Base-by-base conservation (phyloP, 306 rosid species). In the Lupinus albus region DNA sequence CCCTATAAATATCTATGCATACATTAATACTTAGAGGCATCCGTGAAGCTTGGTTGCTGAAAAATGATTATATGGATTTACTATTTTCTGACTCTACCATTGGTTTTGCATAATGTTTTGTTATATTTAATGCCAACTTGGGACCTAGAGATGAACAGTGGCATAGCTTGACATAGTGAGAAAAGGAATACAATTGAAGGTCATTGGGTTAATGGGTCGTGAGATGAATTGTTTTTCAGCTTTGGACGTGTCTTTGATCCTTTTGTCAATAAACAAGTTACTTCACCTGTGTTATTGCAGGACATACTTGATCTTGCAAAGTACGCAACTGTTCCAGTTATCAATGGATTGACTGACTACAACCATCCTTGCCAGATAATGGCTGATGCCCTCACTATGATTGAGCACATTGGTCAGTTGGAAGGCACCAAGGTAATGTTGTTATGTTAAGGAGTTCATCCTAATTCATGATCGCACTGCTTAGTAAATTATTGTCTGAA, bases 341-440 rank as follows among this genome's bases (percentile, higher is more conserved):
- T 93, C 70, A 93, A 93, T 84, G 99, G 97, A 57, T 80, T 93
- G 88, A 90, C 99, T 16, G 99, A 90, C 83, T 93, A 86, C 84
- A 93, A 93, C 78, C 99, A 90, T 74, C 99, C 99, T 6, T 80
- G 87, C 72, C 99, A 94, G 83, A 89, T 94, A 81, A 90, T 94
- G 96, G 99, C 99, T 6, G 99, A 94, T 85, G 99, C 89, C 67
- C 97, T 94, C 64, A 90, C 97, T 33, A 86, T 94, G 21, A 86
- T 94, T 67, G 99, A 94, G 67, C 88, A 86, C 60, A 21, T 88
- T 41, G 99, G 99, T 71, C 87, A 68, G 77, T 44, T 94, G 73
- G 96, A 90, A 82, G 97, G 91, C 68, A 86, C 91, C 68, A 94
- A 94, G 97, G 99, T 94, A 36, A 21, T 61, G 60, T 68, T 69